A percentile compares a stretch with the other conserved stretches of the same genome.
phyloP scores from a whole-genome alignment of 2,329 filamentous ascomycete genomes.

The Helminthosporium solani region DNA sequence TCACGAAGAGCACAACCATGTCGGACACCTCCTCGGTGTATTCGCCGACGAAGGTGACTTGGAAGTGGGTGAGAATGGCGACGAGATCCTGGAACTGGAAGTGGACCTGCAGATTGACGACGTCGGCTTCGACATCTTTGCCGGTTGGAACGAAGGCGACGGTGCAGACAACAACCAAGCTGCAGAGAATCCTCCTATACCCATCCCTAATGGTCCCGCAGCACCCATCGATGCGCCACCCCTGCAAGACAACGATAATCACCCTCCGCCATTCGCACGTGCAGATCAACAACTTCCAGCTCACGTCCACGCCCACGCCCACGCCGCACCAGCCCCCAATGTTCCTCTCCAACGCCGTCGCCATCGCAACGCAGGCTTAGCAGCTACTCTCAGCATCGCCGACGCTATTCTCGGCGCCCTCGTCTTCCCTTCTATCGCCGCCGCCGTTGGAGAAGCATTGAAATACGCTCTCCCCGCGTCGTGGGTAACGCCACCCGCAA shows the following conservation, averaged over 20 bases:
- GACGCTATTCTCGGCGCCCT: conserved; percentile 67
- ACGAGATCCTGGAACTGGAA: conserved; percentile 48
- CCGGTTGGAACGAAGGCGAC: conserved; percentile 45
- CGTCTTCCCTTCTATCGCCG: conserved; percentile 79
- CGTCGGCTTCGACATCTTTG: conserved; percentile 44
- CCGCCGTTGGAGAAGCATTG: conserved; percentile 73
- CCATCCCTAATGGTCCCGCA: conserved; percentile 26
- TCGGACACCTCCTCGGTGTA: conserved; percentile 14
- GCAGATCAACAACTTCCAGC: conserved; percentile 19
- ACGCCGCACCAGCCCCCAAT: conserved; percentile 32
- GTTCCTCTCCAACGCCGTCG: conserved; percentile 33
- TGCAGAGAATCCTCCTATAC: conserved; percentile 34
- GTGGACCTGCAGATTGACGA: conserved; percentile 30
- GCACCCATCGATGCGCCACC: conserved; percentile 39
- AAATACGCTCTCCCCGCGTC: conserved; percentile 65
- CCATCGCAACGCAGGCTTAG: conserved; percentile 53
- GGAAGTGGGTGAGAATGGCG: conserved; percentile 37
- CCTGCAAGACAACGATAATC: conserved; percentile 29
- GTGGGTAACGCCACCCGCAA: conserved; percentile 57
- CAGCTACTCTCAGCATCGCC: conserved; percentile 56
- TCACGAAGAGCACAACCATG: conserved; percentile 7
- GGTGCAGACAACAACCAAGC: conserved; percentile 41
- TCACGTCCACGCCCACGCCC: conserved; percentile 2
- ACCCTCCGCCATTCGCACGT: conserved; percentile 10
- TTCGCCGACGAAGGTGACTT: conserved; percentile 24